These are phyloP conservation scores for Chiua virens DNA, from an alignment of 768 basidiomycete genomes.

Conservation along the genomic window DNA sequence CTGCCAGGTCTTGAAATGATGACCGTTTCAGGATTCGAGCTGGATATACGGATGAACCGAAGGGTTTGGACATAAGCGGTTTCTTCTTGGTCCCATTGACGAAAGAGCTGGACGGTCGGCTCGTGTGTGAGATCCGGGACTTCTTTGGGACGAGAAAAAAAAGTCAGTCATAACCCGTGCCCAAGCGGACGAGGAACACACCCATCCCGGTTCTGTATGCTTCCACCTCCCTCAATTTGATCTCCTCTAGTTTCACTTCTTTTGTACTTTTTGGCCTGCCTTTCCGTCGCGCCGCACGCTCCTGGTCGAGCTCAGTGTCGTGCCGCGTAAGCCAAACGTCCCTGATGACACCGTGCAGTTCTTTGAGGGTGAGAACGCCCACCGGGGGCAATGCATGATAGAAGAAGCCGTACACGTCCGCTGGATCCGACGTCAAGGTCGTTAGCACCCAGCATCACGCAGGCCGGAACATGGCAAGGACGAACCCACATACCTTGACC, in stretches of 20 bases:
- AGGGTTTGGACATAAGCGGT: slow-evolving; percentile 67
- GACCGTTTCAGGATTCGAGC: slow-evolving; percentile 44
- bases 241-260: slow-evolving; percentile 67
- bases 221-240: slow-evolving; percentile 66
- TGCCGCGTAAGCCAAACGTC: slow-evolving; percentile 76
- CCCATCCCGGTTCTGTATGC: slow-evolving; percentile 81
- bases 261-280: slow-evolving; percentile 74
- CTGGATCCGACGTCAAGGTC: slow-evolving; percentile 34
- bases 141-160: slow-evolving; percentile 44
- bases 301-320: slow-evolving; percentile 62
- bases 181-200: slow-evolving; percentile 33
- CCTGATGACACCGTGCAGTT: slow-evolving; percentile 62
- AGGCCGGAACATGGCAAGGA: not conserved
- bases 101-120: slow-evolving; percentile 68
- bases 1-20: slow-evolving; percentile 62
- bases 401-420: slow-evolving; percentile 75
- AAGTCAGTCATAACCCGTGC: not conserved
- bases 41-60: slow-evolving; percentile 75
- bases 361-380: slow-evolving; percentile 54
- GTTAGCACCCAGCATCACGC: too few relatives aligned
- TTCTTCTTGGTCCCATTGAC: slow-evolving; percentile 78
- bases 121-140: slow-evolving; percentile 75
- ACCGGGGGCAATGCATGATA: slow-evolving; percentile 67
- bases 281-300: slow-evolving; percentile 60
- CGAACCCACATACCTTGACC: slow-evolving; percentile 42